Base-by-base conservation (phyloP, 2,329 filamentous ascomycete species). In the Canariomyces notabilis region DNA sequence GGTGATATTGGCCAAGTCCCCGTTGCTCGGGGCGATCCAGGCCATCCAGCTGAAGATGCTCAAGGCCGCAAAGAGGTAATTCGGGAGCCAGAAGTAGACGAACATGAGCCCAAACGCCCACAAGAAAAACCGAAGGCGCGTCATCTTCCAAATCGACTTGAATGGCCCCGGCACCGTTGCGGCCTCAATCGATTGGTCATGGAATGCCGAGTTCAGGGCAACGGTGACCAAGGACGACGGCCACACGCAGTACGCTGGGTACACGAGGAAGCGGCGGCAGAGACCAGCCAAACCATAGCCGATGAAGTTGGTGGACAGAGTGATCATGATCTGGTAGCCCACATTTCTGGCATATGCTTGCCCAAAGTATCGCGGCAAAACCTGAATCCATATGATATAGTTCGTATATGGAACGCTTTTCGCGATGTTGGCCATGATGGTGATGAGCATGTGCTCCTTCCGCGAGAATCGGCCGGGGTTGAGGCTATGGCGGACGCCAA, bases 341-440 rank as follows among this genome's bases (percentile, higher is more conserved):
- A 75, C 71, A 37, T 64, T 66, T 12, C 66, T 65, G 1, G 73
- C 74, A 46, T 72, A 77, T 0, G 60, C 56, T 55, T 77, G 73
- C 53, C 76, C 71, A 58, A 76, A 77, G 56, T 70, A 78, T 35
- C 65, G 63, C 0, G 70, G 69, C 20, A 77, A 58, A 12, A 57
- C 68, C 58, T 77, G 74, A 2, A 68, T 70, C 71, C 71, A 75
- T 37, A 75, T 66, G 38, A 76, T 71, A 50, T 71, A 69, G 57
- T 70, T 63, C 1, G 73, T 75, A 54, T 76, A 76, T 0, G 74
- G 73, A 12, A 66, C 58, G 19, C 65, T 66, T 55, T 65, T 69
- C 11, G 72, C 71, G 11, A 76, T 75, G 59, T 83, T 83, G 44
- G 82, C 78, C 75, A 79, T 79, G 60, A 79, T 76, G 22, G 73